Conservation (phyloP, 768 basidiomycete genomes). For the Kwoniella bestiolae region DNA sequence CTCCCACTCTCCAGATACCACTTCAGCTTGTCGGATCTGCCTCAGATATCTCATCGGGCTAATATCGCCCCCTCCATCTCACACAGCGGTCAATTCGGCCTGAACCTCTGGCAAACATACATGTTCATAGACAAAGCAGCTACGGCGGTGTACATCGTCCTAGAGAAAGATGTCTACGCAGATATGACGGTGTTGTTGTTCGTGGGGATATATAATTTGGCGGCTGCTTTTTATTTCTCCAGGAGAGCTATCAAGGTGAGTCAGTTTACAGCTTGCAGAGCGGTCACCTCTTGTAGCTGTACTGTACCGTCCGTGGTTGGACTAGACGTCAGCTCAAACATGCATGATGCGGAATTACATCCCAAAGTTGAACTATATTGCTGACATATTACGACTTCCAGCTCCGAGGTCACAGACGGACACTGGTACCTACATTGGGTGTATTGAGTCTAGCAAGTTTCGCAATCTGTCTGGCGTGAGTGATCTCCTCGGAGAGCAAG, state of each 20-base stretch:
- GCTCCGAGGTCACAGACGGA: background rate
- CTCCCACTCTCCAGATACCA: background rate
- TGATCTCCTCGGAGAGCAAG: too few relatives aligned
- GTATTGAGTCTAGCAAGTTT: conserved; percentile 18
- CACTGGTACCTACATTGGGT: background rate
- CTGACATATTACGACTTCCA: too few relatives aligned
- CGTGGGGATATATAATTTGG: conserved; percentile 14
- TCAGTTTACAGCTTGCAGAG: too few relatives aligned
- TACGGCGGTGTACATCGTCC: conserved; percentile 7
- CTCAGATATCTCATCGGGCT: too few relatives aligned
- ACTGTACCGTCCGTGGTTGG: too few relatives aligned
- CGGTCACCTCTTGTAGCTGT: too few relatives aligned
- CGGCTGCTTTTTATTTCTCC: conserved; percentile 10
- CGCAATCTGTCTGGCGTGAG: conserved; percentile 22
- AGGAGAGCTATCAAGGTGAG: conserved; percentile 18
- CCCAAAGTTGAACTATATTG: background rate
- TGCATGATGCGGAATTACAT: background rate
- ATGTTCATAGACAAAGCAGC: conserved; percentile 23
- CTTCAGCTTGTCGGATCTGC: too few relatives aligned
- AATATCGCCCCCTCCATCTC: background rate
- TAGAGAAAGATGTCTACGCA: conserved; percentile 17
- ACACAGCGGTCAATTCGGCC: conserved; percentile 11
- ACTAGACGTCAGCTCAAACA: background rate
- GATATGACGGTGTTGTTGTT: conserved; percentile 17
- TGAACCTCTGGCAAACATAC: conserved; percentile 23